Conservation (phyloP, 768 basidiomycete genomes). For the Kwoniella bestiolae region DNA sequence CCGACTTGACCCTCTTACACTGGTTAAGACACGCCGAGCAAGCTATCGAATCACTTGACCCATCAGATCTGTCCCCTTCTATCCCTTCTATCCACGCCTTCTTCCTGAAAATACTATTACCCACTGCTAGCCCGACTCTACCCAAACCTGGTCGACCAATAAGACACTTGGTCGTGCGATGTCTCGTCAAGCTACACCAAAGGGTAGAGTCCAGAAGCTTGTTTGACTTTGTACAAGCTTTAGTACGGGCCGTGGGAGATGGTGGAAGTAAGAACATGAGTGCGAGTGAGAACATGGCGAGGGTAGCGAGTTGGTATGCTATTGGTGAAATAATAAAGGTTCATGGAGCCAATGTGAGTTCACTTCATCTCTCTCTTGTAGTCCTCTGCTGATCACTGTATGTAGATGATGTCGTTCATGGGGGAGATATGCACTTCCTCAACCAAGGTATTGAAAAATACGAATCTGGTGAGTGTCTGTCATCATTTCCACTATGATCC, state of each 20-base stretch:
- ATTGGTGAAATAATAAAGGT: constrained; percentile 85
- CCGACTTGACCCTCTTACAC: constrained; percentile 49
- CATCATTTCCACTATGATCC: not conserved
- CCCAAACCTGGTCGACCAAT: constrained; percentile 87
- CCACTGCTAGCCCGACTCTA: constrained; percentile 62
- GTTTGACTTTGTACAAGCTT: constrained; percentile 80
- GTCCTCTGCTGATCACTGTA: not conserved
- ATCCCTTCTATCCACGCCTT: constrained; percentile 44
- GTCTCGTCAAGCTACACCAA: constrained; percentile 72
- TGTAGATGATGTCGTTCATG: constrained; percentile 92
- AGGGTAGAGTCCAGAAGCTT: constrained; percentile 80
- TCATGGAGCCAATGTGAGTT: constrained; percentile 78
- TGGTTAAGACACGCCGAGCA: constrained; percentile 52
- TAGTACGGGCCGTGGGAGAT: constrained; percentile 79
- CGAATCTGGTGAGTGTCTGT: constrained; percentile 67
- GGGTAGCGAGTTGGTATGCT: constrained; percentile 73
- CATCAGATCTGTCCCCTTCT: constrained; percentile 33
- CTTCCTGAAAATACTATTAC: constrained; percentile 68
- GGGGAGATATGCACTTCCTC: constrained; percentile 73
- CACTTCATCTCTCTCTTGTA: too few species aligned
- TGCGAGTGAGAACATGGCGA: constrained; percentile 40
- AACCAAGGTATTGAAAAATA: constrained; percentile 69
- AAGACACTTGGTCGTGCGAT: constrained; percentile 76
- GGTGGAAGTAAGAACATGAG: constrained; percentile 61
- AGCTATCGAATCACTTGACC: constrained; percentile 42